phyloP scores from a whole-genome alignment of 768 basidiomycete genomes.

The Sporobolomyces pararoseus region DNA sequence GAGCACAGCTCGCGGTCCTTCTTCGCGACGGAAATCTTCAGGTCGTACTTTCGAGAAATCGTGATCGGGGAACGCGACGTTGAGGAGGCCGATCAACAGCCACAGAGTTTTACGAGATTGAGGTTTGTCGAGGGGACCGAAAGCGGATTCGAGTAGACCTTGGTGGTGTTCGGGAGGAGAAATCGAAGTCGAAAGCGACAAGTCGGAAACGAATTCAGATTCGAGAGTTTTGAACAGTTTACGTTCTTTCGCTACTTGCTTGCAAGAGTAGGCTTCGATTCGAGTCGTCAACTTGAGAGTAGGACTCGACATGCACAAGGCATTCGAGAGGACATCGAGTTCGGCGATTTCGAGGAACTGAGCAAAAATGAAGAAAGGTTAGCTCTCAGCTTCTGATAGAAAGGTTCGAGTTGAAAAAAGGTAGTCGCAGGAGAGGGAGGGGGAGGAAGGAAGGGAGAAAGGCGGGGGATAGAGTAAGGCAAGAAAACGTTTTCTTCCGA shows the following conservation, averaged over 20 bases:
- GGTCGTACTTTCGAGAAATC: slow-evolving; percentile 91
- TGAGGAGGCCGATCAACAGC: slow-evolving; percentile 91
- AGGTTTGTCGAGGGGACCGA: slow-evolving; percentile 85
- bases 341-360: slow-evolving; percentile 43
- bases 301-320: slow-evolving; percentile 40
- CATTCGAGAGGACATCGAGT: slow-evolving; percentile 45
- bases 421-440: not conserved
- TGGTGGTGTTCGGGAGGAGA: slow-evolving; percentile 72
- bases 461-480: not conserved
- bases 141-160: slow-evolving; percentile 72
- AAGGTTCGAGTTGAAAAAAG: no score
- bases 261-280: slow-evolving; percentile 95
- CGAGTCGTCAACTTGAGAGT: slow-evolving; percentile 36
- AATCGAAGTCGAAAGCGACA: slow-evolving; percentile 58
- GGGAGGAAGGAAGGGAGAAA: not conserved
- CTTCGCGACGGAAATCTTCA: slow-evolving; percentile 79
- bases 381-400: no score
- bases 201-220: slow-evolving; percentile 69
- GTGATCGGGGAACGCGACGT: slow-evolving; percentile 95
- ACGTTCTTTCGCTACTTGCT: slow-evolving; percentile 95
- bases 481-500: not conserved
- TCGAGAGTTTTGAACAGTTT: slow-evolving; percentile 91
- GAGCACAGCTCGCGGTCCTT: slow-evolving; percentile 62
- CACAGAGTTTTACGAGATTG: slow-evolving; percentile 82
- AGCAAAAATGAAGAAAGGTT: not conserved